Evolutionary conservation across 2,329 filamentous ascomycete genomes (phyloP).

Genomic region (Neofusicoccum sp.): DNA sequence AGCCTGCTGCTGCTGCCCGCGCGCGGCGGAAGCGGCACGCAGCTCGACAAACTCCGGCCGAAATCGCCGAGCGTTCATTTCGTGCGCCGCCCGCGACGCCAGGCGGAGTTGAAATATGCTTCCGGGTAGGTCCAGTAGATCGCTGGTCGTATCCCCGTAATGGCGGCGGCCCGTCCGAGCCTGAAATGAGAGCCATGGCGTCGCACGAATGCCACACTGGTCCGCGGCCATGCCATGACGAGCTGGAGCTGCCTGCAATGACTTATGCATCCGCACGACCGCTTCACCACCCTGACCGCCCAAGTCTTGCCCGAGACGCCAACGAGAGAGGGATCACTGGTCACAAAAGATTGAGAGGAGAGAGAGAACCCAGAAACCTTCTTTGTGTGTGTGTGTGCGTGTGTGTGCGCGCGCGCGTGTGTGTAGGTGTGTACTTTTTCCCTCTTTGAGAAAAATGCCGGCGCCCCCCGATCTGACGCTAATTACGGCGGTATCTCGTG

Average conservation of each 20-base stretch:
- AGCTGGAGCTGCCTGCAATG: no score
- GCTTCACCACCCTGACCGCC: no score
- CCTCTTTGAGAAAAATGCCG: not conserved
- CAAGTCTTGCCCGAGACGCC: no score
- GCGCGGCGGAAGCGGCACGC: not conserved
- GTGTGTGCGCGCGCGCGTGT: no score
- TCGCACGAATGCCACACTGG: not conserved
- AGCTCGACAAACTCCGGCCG: not conserved
- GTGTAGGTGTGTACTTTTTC: no score
- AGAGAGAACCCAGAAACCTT: conserved; percentile 10
- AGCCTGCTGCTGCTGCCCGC: not conserved
- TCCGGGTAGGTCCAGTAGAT: conserved; percentile 1
- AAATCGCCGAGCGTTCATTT: not conserved
- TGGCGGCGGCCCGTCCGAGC: not conserved
- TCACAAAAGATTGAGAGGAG: not conserved
- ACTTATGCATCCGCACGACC: no score
- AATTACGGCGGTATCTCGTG: conserved; percentile 13
- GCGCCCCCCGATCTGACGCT: conserved; percentile 6
- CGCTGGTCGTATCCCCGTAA: not conserved
- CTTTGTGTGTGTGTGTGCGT: conserved; percentile 7
- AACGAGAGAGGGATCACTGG: not conserved
- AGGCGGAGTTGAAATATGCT: conserved; percentile 1
- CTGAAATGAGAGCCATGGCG: not conserved
- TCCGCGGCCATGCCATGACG: no score
- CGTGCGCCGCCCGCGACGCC: no score